Base-by-base conservation (phyloP, 768 basidiomycete species). In the Stropharia rugosoannulata region DNA sequence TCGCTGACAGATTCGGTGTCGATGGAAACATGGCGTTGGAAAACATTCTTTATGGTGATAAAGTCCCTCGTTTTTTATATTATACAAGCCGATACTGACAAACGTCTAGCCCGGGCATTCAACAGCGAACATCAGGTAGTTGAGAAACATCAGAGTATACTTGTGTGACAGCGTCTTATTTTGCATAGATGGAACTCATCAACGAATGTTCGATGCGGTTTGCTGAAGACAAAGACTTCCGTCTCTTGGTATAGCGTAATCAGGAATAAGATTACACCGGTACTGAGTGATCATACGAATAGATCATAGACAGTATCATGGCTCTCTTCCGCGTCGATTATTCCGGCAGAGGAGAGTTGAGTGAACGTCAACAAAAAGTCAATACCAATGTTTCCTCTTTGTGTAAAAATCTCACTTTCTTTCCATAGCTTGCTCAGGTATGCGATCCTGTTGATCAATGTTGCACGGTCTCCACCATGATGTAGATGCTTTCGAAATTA, bases 231-330 rank as follows among this genome's bases (percentile, higher is more conserved):
- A 93, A 90, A 64, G 88, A 90, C 64, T 93, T 86, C 63, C 77
- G 85, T 45, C 77, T 91, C 27, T 71, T 93, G 64, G 89, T 88
- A 63, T 29, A 64, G 57, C 19, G 35, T 37, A 56, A 37, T 42
- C 37, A 36, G 5, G 29, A 32, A 32, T 32, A 10, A 32, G 29
- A 32, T 32, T 32, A 7, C 9, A 32, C 29, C 5, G 29, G 19
- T 7, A 46, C 38, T 22, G 45, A 49, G 19, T 11, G n/a, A 45
- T 41, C 36, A 47, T 49, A 67, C 40, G 71, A 37, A 29, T 19
- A 96, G 89, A 94, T 98, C 56, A 83, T 98, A 36, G 96, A 98
- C 68, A 95, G 92, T 63, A 95, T 98, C 58, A 96, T 98, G 93
- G 96, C 95, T 27, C 80, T 96, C 5, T 98, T 98, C 70, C 85